These are phyloP conservation scores for Lepidium campestre DNA, from an alignment of 441 rosid species.

Conservation along the genomic window DNA sequence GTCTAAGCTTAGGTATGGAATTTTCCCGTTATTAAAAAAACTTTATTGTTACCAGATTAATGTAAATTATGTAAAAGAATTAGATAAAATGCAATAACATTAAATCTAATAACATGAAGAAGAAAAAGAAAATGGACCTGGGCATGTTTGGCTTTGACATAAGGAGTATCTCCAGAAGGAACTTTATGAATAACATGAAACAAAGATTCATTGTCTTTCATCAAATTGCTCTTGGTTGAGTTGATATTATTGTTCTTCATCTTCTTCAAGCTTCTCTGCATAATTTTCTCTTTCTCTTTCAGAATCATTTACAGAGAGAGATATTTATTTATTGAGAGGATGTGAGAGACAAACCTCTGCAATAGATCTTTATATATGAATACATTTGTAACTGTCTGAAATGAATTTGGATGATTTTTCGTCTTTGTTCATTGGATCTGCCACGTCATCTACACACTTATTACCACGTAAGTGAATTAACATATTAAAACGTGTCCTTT, in stretches of 20 bases:
- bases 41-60: no score
- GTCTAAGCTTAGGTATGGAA: no score
- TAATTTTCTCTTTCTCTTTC: conserved; percentile 6
- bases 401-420: background rate
- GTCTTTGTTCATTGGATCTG: conserved; percentile 5
- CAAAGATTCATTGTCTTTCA: conserved; percentile 30
- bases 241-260: conserved; percentile 7
- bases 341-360: conserved; percentile 10
- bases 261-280: conserved; percentile 28
- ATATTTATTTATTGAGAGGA: background rate
- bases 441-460: conserved; percentile 19
- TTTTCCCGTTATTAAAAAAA: no score
- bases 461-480: conserved; percentile 22
- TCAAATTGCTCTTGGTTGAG: conserved; percentile 7
- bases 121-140: conserved; percentile 16
- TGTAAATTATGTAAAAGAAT: no score
- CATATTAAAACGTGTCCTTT: conserved; percentile 13
- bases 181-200: conserved; percentile 70
- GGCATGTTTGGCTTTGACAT: conserved; percentile 30
- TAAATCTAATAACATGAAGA: background rate
- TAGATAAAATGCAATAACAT: no score
- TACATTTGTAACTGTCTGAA: background rate
- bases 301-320: background rate
- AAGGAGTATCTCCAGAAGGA: conserved; percentile 42
- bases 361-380: background rate